Percentiles rank a stretch among this genome's conserved stretches.
phyloP scores from a whole-genome alignment of 768 basidiomycete species.

The Paxillus involutus region DNA sequence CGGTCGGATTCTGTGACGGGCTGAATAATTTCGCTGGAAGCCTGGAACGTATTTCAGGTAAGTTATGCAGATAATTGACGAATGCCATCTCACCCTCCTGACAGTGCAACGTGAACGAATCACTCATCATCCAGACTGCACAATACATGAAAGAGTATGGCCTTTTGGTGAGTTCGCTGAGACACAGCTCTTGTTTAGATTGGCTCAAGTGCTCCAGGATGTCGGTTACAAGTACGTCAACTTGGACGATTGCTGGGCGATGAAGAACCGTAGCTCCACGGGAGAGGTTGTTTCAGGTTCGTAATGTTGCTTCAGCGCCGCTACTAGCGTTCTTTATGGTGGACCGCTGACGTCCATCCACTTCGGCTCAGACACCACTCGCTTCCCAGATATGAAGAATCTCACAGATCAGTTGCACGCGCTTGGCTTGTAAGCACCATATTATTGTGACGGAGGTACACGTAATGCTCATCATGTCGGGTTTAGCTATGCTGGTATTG shows the following conservation, averaged over 20 bases:
- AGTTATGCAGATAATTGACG: conserved; percentile 8
- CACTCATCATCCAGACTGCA: conserved; percentile 49
- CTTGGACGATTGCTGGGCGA: conserved; percentile 64
- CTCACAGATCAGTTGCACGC: conserved; percentile 53
- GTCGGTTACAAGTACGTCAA: conserved; percentile 60
- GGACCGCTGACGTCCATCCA: neutral
- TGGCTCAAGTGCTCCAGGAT: conserved; percentile 35
- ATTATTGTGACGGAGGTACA: neutral
- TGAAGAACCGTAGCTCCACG: conserved; percentile 47
- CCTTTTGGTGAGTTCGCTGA: conserved; percentile 37
- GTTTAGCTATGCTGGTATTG: conserved; percentile 58
- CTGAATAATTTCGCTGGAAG: conserved; percentile 30
- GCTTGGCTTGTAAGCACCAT: conserved; percentile 50
- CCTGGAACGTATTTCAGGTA: conserved; percentile 68
- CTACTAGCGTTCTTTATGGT: neutral
- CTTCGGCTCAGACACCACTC: conserved; percentile 38
- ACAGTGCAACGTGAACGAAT: conserved; percentile 60
- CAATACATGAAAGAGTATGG: conserved; percentile 52
- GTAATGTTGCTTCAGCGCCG: conserved; percentile 9
- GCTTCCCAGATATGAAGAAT: conserved; percentile 57
- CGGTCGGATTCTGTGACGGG: neutral
- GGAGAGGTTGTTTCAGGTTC: conserved; percentile 58
- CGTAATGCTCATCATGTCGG: conserved; percentile 2
- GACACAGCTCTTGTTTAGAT: neutral
- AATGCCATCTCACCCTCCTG: neutral